Evolutionary conservation across 805 yeast genomes (phyloP).

Genomic region (Saccharomycopsis sp.): DNA sequence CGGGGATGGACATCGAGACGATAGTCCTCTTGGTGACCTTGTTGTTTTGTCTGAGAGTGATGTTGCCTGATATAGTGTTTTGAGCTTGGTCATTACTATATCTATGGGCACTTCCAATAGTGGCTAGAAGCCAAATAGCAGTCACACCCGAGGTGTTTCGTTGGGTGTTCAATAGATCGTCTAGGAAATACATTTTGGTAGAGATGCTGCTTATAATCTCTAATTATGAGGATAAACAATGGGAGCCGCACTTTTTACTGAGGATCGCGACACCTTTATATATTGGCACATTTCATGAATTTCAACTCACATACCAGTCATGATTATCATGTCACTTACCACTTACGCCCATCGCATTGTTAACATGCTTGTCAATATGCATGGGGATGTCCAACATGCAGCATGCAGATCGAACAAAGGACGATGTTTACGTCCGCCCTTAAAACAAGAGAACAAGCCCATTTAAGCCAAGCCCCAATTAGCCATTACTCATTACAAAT

Average conservation of each 20-base stretch:
- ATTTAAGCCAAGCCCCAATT: not conserved
- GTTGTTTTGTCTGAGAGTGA: constrained; percentile 24
- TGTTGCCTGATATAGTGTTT: constrained; percentile 34
- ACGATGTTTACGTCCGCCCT: not conserved
- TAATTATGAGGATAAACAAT: too few relatives aligned
- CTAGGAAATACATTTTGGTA: constrained; percentile 1
- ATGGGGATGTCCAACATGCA: not conserved
- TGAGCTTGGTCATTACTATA: constrained; percentile 28
- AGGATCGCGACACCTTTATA: too few relatives aligned
- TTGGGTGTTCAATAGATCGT: not conserved
- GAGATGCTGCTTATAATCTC: not conserved
- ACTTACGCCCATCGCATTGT: too few relatives aligned
- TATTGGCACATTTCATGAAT: too few relatives aligned
- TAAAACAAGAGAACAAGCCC: not conserved
- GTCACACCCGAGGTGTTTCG: constrained; percentile 25
- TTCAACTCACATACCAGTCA: too few relatives aligned
- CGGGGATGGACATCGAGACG: constrained; percentile 36
- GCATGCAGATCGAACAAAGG: not conserved
- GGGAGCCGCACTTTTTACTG: too few relatives aligned
- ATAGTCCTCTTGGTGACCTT: constrained; percentile 31
- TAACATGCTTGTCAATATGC: not conserved
- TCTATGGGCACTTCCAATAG: constrained; percentile 3
- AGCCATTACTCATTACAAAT: not conserved
- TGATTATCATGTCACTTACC: too few relatives aligned
- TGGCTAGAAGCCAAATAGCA: constrained; percentile 26